A percentile compares a stretch with the other conserved stretches of the same genome.
These are phyloP conservation scores for Beauveria bassiana DNA, from an alignment of 2,329 filamentous ascomycete genomes.

Conservation along the genomic window DNA sequence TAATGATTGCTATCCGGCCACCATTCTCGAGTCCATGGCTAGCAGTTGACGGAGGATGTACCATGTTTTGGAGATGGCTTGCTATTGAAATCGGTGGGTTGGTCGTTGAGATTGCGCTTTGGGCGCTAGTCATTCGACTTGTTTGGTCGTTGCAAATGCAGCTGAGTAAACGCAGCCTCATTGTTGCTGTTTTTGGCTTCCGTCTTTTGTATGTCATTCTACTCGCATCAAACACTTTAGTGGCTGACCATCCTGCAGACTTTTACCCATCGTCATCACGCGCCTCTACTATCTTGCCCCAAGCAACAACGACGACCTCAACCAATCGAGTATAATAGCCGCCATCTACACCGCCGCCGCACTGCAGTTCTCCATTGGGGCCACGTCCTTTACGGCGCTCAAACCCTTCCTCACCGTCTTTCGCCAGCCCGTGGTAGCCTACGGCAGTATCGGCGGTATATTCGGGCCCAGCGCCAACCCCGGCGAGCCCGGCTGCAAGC, in stretches of 20 bases:
- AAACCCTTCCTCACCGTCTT: slow-evolving; percentile 12
- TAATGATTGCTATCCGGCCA: not conserved
- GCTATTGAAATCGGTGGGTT: slow-evolving; percentile 9
- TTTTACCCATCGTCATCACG: not conserved
- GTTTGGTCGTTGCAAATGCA: slow-evolving; percentile 11
- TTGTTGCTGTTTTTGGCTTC: slow-evolving; percentile 11
- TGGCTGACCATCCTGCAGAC: not conserved
- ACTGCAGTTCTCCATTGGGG: slow-evolving; percentile 10
- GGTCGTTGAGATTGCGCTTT: slow-evolving; percentile 6
- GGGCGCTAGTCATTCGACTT: slow-evolving; percentile 9
- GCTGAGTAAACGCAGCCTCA: not conserved
- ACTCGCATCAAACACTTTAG: too few species aligned
- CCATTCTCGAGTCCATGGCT: not conserved
- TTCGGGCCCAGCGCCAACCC: not conserved
- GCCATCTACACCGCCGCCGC: slow-evolving; percentile 9
- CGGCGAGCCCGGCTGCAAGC: not conserved
- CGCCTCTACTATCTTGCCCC: slow-evolving; percentile 8
- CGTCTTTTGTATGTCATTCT: not conserved
- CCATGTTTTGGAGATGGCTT: slow-evolving; percentile 7
- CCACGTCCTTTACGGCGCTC: slow-evolving; percentile 10
- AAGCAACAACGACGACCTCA: not conserved
- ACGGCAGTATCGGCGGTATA: not conserved
- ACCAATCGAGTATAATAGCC: slow-evolving; percentile 2
- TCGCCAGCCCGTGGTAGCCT: not conserved
- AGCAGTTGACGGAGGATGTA: not conserved